A percentile compares a stretch with the other conserved stretches of the same genome.
Evolutionary conservation across 1,284 basidiomycete species (phyloP).

Genomic region (Inonotus obliquus): DNA sequence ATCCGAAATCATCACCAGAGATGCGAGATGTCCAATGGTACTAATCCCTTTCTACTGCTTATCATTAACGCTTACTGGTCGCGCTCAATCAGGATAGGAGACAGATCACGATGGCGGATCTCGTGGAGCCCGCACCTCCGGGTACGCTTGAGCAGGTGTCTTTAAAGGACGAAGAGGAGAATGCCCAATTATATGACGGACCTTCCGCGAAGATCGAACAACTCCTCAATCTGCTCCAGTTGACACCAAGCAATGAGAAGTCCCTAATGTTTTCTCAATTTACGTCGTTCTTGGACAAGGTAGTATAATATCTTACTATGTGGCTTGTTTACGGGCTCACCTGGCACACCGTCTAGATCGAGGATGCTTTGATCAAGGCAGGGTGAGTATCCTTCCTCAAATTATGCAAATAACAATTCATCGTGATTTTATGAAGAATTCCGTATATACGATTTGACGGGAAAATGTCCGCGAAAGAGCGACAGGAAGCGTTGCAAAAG

Average conservation of each 20-base stretch:
- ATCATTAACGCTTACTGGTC: neutral
- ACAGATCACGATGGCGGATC: slow-evolving; percentile 47
- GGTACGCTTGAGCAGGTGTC: slow-evolving; percentile 61
- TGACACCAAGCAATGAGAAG: slow-evolving; percentile 69
- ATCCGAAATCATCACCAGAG: slow-evolving; percentile 58
- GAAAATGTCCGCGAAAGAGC: slow-evolving; percentile 68
- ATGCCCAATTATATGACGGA: slow-evolving; percentile 37
- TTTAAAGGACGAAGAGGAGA: slow-evolving; percentile 38
- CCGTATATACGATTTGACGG: slow-evolving; percentile 79
- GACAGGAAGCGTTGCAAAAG: slow-evolving; percentile 72
- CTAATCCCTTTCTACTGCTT: neutral
- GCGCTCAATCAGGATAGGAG: slow-evolving; percentile 59
- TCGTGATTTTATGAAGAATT: slow-evolving; percentile 45
- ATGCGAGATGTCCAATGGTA: slow-evolving; percentile 79
- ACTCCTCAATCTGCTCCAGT: slow-evolving; percentile 62
- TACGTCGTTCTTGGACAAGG: slow-evolving; percentile 79
- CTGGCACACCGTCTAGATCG: slow-evolving; percentile 47
- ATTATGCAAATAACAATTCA: slow-evolving; percentile 14
- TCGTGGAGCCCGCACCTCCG: slow-evolving; percentile 66
- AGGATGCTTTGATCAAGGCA: slow-evolving; percentile 57
- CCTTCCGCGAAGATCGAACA: slow-evolving; percentile 84
- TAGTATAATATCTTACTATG: slow-evolving; percentile 25
- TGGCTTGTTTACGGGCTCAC: too few relatives aligned
- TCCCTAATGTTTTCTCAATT: slow-evolving; percentile 84
- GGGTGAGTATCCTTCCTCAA: slow-evolving; percentile 42